phyloP scores from a whole-genome alignment of 441 rosid species.

The Adansonia madagascariensis region DNA sequence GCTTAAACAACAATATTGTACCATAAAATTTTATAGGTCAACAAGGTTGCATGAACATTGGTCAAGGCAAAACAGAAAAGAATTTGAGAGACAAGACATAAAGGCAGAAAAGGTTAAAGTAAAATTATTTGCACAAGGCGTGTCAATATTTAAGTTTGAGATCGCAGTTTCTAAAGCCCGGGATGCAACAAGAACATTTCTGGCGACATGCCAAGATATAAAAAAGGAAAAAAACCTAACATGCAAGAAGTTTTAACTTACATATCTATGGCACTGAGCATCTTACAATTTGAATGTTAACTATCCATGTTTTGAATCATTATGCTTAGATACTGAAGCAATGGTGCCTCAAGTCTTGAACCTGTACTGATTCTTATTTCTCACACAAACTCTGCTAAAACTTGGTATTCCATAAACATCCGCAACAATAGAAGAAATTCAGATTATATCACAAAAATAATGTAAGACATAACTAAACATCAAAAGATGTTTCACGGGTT shows the following conservation, averaged over 20 bases:
- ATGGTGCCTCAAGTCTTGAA: slow-evolving; percentile 60
- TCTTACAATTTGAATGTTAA: slow-evolving; percentile 71
- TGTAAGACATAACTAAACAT: neutral
- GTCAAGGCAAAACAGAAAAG: slow-evolving; percentile 8
- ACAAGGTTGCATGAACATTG: slow-evolving; percentile 14
- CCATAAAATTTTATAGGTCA: slow-evolving; percentile 20
- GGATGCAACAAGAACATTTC: slow-evolving; percentile 56
- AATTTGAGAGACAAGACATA: neutral
- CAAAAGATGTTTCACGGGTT: slow-evolving; percentile 5
- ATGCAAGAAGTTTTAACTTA: slow-evolving; percentile 27
- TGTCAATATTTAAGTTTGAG: neutral
- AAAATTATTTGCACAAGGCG: neutral
- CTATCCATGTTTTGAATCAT: slow-evolving; percentile 73
- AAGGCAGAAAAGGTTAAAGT: slow-evolving; percentile 20
- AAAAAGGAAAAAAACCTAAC: slow-evolving; percentile 22
- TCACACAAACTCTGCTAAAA: slow-evolving; percentile 70
- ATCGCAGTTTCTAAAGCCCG: slow-evolving; percentile 53
- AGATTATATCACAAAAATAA: slow-evolving; percentile 11
- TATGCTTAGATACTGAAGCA: slow-evolving; percentile 75
- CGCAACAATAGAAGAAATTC: slow-evolving; percentile 30
- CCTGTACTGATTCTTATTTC: slow-evolving; percentile 49
- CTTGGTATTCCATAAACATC: slow-evolving; percentile 81
- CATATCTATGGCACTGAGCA: slow-evolving; percentile 31
- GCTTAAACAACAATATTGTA: slow-evolving; percentile 77
- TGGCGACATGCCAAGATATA: slow-evolving; percentile 12